Base-by-base conservation (phyloP, 2,329 filamentous ascomycete genomes). In the Leptographium lundbergii region DNA sequence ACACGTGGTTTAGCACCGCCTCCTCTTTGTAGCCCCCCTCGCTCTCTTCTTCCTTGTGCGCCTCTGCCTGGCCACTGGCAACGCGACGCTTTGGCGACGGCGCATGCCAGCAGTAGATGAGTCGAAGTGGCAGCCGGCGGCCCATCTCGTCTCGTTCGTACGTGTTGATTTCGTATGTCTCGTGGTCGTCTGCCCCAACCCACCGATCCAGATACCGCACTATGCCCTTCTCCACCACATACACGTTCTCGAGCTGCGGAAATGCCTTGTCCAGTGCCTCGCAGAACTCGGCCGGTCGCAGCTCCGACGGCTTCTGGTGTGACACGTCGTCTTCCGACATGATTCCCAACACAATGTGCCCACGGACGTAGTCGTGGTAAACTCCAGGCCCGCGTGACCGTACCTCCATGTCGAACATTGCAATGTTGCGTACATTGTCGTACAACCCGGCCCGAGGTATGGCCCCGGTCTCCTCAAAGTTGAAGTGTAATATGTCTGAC, bases 21-120 rank as follows among this genome's bases (percentile, higher is more conserved):
- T 58, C 63, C 24, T 62, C 61, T 67, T 71, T 36, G 11, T 56
- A 59, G 45, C 55, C 52, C 1, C 11, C 50, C 4, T 9, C 13
- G 22, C 51, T 24, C n/a, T 34, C n/a, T 32, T 54, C 24, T 34
- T 27, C 27, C 27, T 13, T 6, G 17, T 19, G 32, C 24, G 24
- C 17, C 48, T 17, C 24, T 29, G 11, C 22, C 27, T 29, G 10
- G 13, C 9, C 25, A n/a, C 22, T 29, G 48, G 22, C 19, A 1
- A 51, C 29, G 48, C 25, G 25, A n/a, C 52, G 14, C 47, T 50
- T 39, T 17, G 47, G n/a, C 14, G 55, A 19, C 39, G 62, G 59
- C 2, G n/a, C 54, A 22, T 61, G 59, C 61, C 63, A 63, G n/a
- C 60, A 61, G 53, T 61, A 64, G 14, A 61, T 27, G 13, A 53